phyloP scores from a whole-genome alignment of 805 yeast species.

The Myxozyma kluyveri region DNA sequence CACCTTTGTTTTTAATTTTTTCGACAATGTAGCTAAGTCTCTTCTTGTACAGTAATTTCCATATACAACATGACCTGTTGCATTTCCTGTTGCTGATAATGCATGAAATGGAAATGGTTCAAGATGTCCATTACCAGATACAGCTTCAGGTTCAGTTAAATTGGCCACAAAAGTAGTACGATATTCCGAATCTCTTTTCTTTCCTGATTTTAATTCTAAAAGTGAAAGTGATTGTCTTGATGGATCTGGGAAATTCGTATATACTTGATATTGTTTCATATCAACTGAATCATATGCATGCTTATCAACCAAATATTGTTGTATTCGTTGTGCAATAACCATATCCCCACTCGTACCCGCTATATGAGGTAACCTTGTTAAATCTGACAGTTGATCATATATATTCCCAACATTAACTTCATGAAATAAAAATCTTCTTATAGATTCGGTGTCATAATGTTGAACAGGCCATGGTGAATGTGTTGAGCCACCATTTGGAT shows the following conservation, averaged over 20 bases:
- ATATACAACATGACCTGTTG: slow-evolving; percentile 61
- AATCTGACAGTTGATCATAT: slow-evolving; percentile 64
- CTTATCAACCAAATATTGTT: slow-evolving; percentile 49
- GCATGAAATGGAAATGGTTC: slow-evolving; percentile 58
- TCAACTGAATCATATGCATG: slow-evolving; percentile 40
- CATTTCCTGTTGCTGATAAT: slow-evolving; percentile 72
- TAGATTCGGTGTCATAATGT: slow-evolving; percentile 57
- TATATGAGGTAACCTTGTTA: slow-evolving; percentile 78
- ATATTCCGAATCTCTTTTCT: slow-evolving; percentile 39
- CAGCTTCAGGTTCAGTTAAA: slow-evolving; percentile 19
- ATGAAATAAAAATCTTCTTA: slow-evolving; percentile 50
- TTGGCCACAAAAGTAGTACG: slow-evolving; percentile 47
- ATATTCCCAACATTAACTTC: slow-evolving; percentile 56
- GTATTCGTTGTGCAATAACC: slow-evolving; percentile 64
- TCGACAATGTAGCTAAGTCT: slow-evolving; percentile 52
- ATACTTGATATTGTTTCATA: slow-evolving; percentile 52
- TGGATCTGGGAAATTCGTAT: slow-evolving; percentile 63
- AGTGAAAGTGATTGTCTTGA: slow-evolving; percentile 15
- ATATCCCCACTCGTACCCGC: slow-evolving; percentile 87
- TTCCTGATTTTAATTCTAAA: background rate
- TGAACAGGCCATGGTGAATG: slow-evolving; percentile 37
- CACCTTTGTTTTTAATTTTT: slow-evolving; percentile 47
- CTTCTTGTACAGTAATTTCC: slow-evolving; percentile 65
- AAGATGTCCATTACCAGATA: slow-evolving; percentile 6
- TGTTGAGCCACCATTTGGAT: slow-evolving; percentile 1